phyloP scores from a whole-genome alignment of 306 rosid genomes.

The Lathyrus tuberosus region DNA sequence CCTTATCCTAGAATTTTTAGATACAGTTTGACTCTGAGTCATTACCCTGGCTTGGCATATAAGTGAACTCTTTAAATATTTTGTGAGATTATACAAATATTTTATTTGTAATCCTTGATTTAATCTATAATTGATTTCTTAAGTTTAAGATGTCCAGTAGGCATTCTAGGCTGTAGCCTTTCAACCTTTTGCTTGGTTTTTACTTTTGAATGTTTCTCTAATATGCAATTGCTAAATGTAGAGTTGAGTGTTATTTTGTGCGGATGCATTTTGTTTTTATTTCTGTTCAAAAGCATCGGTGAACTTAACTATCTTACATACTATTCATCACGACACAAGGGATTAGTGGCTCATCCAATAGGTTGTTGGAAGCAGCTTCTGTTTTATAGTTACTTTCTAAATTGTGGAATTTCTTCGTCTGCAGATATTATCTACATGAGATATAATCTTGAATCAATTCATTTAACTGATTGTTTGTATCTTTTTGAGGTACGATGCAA shows the following conservation, averaged over 20 bases:
- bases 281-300: background rate
- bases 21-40: constrained; percentile 2
- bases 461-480: constrained; percentile 48
- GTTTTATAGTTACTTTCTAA: constrained; percentile 24
- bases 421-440: constrained; percentile 36
- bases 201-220: constrained; percentile 28
- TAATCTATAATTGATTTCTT: constrained; percentile 24
- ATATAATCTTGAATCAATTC: constrained; percentile 25
- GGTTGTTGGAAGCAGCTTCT: constrained; percentile 32
- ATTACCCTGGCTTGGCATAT: constrained; percentile 12
- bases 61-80: constrained; percentile 16
- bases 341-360: constrained; percentile 8
- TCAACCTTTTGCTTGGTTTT: constrained; percentile 23
- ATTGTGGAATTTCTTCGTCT: constrained; percentile 1
- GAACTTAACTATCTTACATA: background rate
- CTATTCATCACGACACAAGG: constrained; percentile 21
- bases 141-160: constrained; percentile 9
- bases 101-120: background rate
- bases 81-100: constrained; percentile 5
- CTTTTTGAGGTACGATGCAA: constrained; percentile 83
- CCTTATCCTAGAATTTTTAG: constrained; percentile 4
- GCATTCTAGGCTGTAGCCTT: constrained; percentile 19
- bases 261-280: background rate
- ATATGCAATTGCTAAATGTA: constrained; percentile 22
- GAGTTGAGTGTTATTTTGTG: constrained; percentile 24